Percentiles rank a stretch among this genome's conserved stretches.
phyloP scores from a whole-genome alignment of 768 basidiomycete species.

The Podaxis sp. region DNA sequence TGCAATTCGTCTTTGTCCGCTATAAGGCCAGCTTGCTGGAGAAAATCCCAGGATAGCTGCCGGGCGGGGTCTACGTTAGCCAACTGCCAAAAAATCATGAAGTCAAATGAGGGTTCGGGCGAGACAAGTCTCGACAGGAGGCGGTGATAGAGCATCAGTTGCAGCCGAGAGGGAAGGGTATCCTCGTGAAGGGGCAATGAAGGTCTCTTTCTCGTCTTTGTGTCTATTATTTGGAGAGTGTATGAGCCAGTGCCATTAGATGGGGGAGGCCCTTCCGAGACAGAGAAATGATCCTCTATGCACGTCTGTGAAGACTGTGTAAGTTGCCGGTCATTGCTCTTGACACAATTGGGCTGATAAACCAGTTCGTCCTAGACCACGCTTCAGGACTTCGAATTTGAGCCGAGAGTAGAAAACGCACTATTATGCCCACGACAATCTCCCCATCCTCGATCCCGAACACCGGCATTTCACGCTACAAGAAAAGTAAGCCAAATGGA shows the following conservation, averaged over 20 bases:
- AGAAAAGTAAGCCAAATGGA: not conserved
- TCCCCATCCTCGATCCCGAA: slow-evolving; percentile 71
- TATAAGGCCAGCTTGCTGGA: slow-evolving; percentile 39
- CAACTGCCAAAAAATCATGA: slow-evolving; percentile 49
- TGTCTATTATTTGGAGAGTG: slow-evolving; percentile 56
- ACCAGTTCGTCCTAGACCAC: slow-evolving; percentile 53
- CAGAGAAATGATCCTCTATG: slow-evolving; percentile 2
- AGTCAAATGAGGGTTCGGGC: slow-evolving; percentile 47
- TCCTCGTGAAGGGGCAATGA: slow-evolving; percentile 60
- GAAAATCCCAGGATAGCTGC: slow-evolving; percentile 51
- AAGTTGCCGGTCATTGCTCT: not conserved
- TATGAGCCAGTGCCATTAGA: slow-evolving; percentile 6
- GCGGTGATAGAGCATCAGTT: slow-evolving; percentile 77
- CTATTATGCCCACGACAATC: slow-evolving; percentile 75
- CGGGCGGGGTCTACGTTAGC: slow-evolving; percentile 41
- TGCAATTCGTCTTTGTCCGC: slow-evolving; percentile 21
- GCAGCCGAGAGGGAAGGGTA: slow-evolving; percentile 57
- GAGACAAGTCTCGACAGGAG: slow-evolving; percentile 56
- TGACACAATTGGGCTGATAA: slow-evolving; percentile 9
- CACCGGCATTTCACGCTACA: slow-evolving; percentile 80
- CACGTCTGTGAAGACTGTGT: not conserved
- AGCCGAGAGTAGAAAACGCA: slow-evolving; percentile 28
- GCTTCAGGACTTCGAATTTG: not conserved
- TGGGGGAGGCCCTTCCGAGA: not conserved
- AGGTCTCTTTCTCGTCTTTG: slow-evolving; percentile 60